These are phyloP conservation scores for Berkeleyomyces rouxiae DNA, from an alignment of 2,329 filamentous ascomycete genomes.

Conservation along the genomic window DNA sequence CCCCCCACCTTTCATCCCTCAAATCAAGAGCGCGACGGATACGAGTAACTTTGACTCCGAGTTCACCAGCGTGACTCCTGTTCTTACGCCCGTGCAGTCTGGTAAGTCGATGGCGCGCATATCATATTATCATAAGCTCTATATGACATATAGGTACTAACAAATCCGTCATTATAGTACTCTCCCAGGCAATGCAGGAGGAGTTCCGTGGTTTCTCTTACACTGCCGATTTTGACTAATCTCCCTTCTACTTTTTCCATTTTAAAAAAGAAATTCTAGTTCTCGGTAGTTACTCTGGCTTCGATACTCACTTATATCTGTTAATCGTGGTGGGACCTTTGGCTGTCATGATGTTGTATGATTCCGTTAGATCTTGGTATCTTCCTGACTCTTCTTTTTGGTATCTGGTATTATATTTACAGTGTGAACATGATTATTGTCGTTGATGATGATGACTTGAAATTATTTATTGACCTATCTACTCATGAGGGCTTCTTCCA, in stretches of 20 bases:
- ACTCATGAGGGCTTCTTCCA: too few species aligned
- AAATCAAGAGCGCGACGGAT: constrained; percentile 81
- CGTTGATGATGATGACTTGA: too few species aligned
- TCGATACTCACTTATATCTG: too few species aligned
- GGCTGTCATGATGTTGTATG: too few species aligned
- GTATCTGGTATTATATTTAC: too few species aligned
- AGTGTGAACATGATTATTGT: too few species aligned
- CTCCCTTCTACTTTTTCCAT: background rate
- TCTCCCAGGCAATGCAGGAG: constrained; percentile 98
- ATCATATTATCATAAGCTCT: background rate
- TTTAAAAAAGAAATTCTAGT: background rate
- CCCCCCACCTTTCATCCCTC: constrained; percentile 72
- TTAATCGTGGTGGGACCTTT: too few species aligned
- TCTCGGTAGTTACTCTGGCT: background rate
- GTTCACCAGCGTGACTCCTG: constrained; percentile 95
- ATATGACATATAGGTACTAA: background rate
- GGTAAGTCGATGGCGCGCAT: constrained; percentile 42
- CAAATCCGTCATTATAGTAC: constrained; percentile 36
- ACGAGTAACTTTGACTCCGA: constrained; percentile 99
- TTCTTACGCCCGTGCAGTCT: constrained; percentile 91
- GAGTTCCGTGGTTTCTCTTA: constrained; percentile 99
- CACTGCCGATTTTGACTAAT: constrained; percentile 70
- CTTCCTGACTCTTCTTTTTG: too few species aligned
- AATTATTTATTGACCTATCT: too few species aligned
- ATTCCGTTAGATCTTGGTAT: too few species aligned